Evolutionary conservation across 2,329 filamentous ascomycete species (phyloP).

Genomic region (Helicocarpus griseus): DNA sequence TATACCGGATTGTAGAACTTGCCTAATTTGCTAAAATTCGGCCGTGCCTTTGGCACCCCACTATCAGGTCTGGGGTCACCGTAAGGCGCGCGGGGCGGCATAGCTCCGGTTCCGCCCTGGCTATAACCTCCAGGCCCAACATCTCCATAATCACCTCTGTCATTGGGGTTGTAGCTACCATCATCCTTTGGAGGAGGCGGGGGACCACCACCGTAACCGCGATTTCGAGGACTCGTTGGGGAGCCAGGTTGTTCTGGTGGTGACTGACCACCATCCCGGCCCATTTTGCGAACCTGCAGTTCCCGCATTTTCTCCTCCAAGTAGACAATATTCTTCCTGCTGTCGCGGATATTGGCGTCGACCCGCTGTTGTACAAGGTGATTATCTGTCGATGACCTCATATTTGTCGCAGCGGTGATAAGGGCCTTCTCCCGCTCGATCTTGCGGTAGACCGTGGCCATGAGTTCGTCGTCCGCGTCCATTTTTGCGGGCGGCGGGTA

Average conservation of each 20-base stretch:
- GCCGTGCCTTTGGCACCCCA: slow-evolving; percentile 61
- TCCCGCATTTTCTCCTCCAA: slow-evolving; percentile 87
- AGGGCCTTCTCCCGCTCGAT: slow-evolving; percentile 95
- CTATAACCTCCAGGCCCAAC: slow-evolving; percentile 44
- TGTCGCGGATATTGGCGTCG: slow-evolving; percentile 90
- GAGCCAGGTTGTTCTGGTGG: slow-evolving; percentile 16
- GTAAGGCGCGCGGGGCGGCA: slow-evolving; percentile 74
- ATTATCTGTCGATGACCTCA: slow-evolving; percentile 95
- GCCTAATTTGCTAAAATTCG: slow-evolving; percentile 97
- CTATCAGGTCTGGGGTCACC: slow-evolving; percentile 60
- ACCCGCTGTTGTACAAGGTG: slow-evolving; percentile 80
- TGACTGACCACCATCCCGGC: slow-evolving; percentile 33
- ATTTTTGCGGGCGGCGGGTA: slow-evolving; percentile 28
- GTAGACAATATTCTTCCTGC: slow-evolving; percentile 86
- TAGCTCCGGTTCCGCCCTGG: slow-evolving; percentile 57
- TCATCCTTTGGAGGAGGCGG: slow-evolving; percentile 70
- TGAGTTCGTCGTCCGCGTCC: slow-evolving; percentile 51
- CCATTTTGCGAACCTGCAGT: slow-evolving; percentile 70
- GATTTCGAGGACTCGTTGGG: slow-evolving; percentile 39
- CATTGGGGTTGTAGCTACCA: slow-evolving; percentile 42
- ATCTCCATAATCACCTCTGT: slow-evolving; percentile 56
- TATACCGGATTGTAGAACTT: slow-evolving; percentile 23
- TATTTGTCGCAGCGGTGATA: slow-evolving; percentile 85
- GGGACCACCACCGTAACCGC: slow-evolving; percentile 28
- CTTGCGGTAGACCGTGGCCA: slow-evolving; percentile 84